phyloP scores from a whole-genome alignment of 495 filamentous ascomycete species.

The Poronia punctata region DNA sequence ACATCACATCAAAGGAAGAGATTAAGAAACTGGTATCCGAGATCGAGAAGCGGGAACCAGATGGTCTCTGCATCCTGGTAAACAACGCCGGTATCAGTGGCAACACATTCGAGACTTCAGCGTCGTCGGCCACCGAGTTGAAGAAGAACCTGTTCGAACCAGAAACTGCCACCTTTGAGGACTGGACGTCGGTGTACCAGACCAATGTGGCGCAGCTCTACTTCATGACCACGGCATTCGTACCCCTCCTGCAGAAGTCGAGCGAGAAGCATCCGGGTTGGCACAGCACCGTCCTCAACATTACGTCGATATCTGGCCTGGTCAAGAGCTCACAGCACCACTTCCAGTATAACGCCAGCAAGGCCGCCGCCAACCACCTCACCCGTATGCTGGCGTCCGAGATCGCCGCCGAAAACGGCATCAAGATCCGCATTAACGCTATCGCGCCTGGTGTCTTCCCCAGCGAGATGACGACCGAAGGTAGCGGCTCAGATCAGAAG shows the following conservation, averaged over 20 bases:
- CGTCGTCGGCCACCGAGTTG: conserved; percentile 42
- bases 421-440: conserved; percentile 66
- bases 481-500: conserved; percentile 53
- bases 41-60: conserved; percentile 50
- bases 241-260: conserved; percentile 57
- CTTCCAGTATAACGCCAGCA: conserved; percentile 67
- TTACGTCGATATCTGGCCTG: conserved; percentile 69
- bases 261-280: conserved; percentile 42
- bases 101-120: conserved; percentile 47
- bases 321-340: conserved; percentile 65
- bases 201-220: conserved; percentile 78
- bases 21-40: conserved; percentile 57
- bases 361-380: conserved; percentile 71
- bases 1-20: conserved; percentile 37
- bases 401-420: conserved; percentile 55
- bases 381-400: conserved; percentile 63
- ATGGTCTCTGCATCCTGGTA: conserved; percentile 62
- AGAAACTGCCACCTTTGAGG: conserved; percentile 59
- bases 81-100: conserved; percentile 62
- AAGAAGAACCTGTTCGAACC: conserved; percentile 54
- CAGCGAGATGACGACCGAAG: conserved; percentile 58
- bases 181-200: conserved; percentile 69
- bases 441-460: conserved; percentile 73
- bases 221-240: conserved; percentile 65
- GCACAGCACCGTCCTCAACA: conserved; percentile 66